Evolutionary conservation across 2,329 filamentous ascomycete species (phyloP), one percentile per base, ranked within the genome.

Genomic region (Xylaria sp.): DNA sequence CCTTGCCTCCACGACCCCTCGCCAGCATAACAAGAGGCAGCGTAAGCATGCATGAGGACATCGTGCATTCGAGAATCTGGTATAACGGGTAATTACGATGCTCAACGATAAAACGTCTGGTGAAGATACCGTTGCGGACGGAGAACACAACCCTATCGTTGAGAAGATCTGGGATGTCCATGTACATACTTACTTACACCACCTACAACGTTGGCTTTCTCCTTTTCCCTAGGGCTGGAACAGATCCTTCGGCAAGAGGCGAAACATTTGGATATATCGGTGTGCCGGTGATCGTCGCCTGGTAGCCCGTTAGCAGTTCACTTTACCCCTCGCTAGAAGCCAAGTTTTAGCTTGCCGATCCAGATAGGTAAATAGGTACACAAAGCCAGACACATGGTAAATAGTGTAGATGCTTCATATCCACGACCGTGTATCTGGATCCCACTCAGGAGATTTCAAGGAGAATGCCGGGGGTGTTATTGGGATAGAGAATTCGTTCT

Each of bases 1-100:
- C 55, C 65, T 61, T 65, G 66, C 63, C 69, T 66, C 5, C 67
- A 70, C 71, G 69, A 71, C 69, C 70, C 64, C 35, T n/a, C 38
- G 51, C 35, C 15, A 31, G 21, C 15, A 60, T 28, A 47, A 53
- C 57, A 63, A 57, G 60, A 60, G 67, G 52, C 59, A 65, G 71
- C 69, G 69, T 69, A 64, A 57, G 21, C 21, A 28, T 15, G 19
- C 11, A 9, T 46, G 23, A 25, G 19, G 11, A 65, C 68, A 69
- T 71, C 64, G 67, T 70, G 70, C 70, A 71, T 69, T 67, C 64
- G 54, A 67, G 66, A 69, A 63, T 61, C 49, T 19, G 21, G 31
- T n/a, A n/a, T n/a, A n/a, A n/a, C n/a, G 37, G 3, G 28, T 45
- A 52, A 47, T 33, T 23, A 40, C 38, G 17, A 6, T 49, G 28